Evolutionary conservation across 768 basidiomycete species (phyloP).

Genomic region (Punctularia strigosozonata): DNA sequence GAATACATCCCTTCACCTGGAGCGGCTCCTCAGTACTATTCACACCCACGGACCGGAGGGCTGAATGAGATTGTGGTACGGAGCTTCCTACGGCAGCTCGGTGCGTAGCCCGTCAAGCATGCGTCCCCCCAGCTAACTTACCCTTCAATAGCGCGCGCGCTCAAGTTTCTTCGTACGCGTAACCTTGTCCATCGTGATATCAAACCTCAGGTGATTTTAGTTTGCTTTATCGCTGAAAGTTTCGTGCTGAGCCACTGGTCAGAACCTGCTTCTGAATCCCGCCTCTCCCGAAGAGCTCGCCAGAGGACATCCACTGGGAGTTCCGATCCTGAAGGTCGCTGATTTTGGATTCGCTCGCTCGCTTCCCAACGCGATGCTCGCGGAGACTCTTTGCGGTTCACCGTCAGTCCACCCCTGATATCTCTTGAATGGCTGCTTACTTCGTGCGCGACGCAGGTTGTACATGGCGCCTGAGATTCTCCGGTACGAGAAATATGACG

Average conservation of each 20-base stretch:
- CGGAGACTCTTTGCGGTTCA: slow-evolving; percentile 95
- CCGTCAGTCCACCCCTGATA: slow-evolving; percentile 46
- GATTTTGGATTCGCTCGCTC: slow-evolving; percentile 97
- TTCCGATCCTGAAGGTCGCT: slow-evolving; percentile 92
- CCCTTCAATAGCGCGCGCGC: slow-evolving; percentile 57
- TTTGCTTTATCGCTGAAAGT: neutral
- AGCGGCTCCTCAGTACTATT: slow-evolving; percentile 70
- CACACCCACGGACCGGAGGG: slow-evolving; percentile 85
- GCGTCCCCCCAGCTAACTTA: neutral
- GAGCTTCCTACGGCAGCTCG: slow-evolving; percentile 85
- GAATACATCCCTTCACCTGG: slow-evolving; percentile 67
- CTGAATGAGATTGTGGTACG: slow-evolving; percentile 84
- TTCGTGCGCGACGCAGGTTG: slow-evolving; percentile 33
- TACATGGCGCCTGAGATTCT: slow-evolving; percentile 99
- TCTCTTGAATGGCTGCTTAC: neutral
- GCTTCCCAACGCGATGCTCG: slow-evolving; percentile 86
- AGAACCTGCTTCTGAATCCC: slow-evolving; percentile 88
- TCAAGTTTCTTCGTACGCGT: slow-evolving; percentile 82
- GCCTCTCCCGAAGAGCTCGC: slow-evolving; percentile 69
- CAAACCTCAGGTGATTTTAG: slow-evolving; percentile 70
- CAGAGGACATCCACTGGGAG: slow-evolving; percentile 81
- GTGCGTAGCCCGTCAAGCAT: slow-evolving; percentile 25
- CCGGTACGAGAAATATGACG: slow-evolving; percentile 94
- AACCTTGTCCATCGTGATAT: slow-evolving; percentile 95
- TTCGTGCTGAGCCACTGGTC: neutral